A percentile compares a stretch with the other conserved stretches of the same genome.
Evolutionary conservation across 106 monocot species (phyloP).

Genomic region (Allium sativum): DNA sequence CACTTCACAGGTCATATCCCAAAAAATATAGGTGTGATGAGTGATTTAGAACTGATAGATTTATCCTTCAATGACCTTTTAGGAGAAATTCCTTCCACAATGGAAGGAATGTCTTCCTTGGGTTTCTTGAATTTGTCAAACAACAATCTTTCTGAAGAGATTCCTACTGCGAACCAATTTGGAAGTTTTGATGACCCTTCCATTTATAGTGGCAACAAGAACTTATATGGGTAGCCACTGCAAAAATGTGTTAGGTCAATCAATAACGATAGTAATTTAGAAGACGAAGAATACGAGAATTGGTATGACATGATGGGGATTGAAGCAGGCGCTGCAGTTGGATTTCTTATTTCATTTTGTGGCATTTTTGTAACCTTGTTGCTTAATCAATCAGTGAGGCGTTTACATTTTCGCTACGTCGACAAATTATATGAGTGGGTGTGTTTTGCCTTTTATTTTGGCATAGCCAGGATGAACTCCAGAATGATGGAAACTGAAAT

Average conservation of each 20-base stretch:
- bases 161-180: neutral
- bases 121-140: neutral
- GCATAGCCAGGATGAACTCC: too few relatives aligned
- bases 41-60: neutral
- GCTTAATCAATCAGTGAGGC: neutral
- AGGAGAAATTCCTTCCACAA: neutral
- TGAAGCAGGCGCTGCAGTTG: neutral
- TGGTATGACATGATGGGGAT: neutral
- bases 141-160: neutral
- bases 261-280: neutral
- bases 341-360: neutral
- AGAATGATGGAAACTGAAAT: too few relatives aligned
- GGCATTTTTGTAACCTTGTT: neutral
- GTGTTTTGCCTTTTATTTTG: neutral
- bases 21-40: neutral
- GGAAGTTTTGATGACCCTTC: neutral
- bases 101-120: neutral
- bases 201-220: neutral
- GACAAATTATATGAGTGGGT: neutral
- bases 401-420: neutral
- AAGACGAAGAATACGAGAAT: neutral
- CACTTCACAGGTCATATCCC: neutral
- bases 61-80: neutral
- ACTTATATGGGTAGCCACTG: neutral
- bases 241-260: neutral